Base-by-base conservation (phyloP, 148 eudicot genomes). In the Camellia granthamiana region DNA sequence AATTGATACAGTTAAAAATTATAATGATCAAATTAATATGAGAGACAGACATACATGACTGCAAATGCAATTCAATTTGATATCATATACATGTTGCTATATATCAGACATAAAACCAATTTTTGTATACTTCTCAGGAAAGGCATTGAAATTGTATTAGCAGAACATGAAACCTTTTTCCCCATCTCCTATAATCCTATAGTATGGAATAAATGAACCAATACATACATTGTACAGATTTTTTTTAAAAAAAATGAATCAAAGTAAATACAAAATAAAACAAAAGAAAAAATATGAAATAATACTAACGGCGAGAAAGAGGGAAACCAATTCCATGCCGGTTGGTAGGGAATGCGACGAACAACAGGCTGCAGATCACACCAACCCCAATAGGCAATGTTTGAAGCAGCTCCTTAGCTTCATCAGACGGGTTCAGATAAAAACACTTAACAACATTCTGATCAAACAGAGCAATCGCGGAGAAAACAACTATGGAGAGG, bases 361-460 rank as follows among this genome's bases (percentile, higher is more conserved):
- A 90, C 73, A 91, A 84, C 18, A 90, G 72, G 68, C 96, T 90
- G 73, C 94, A 91, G 49, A 91, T 59, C 21, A 88, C 79, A 41
- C 96, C 97, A 79, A 90, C 82, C 6, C 81, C 90, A 21, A 90
- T 74, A 3, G 98, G 96, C 79, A 92, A 54, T 65, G 69, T 74
- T 7, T 75, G 78, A 3, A 91, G 87, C 3, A 87, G 12, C 73
- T 82, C 85, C 79, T 85, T 46, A 0, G 79, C 83, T 74, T 86
- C 85, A 46, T 88, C 89, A 3, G 97, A 88, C 46, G 90, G 91
- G 64, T 49, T 56, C 14, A 96, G 97, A 71, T 80, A 81, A 12
- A 95, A 91, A 71, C 98, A 95, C n/a, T 83, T 83, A 1, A 90
- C 87, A 30, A 91, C 89, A 83, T 93, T 92, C 80, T 86, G 86